A percentile compares a stretch with the other conserved stretches of the same genome.
Evolutionary conservation across 164 flowering plant genomes (phyloP).

Genomic region (Santalum album): DNA sequence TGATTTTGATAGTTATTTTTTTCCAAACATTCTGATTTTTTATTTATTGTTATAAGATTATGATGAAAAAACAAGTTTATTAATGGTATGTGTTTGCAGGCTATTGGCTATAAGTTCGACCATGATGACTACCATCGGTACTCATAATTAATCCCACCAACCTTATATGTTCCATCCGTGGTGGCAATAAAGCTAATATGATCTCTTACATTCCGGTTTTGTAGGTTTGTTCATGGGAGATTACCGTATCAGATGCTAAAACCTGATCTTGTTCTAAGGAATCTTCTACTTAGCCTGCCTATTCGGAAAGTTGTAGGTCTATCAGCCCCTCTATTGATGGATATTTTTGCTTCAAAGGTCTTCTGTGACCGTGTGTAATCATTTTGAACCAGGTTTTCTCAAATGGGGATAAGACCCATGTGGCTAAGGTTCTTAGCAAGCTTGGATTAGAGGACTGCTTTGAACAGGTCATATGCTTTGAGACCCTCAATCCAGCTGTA

Average conservation of each 20-base stretch:
- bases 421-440: conserved; percentile 42
- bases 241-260: conserved; percentile 68
- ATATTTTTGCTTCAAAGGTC: not conserved
- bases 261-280: conserved; percentile 64
- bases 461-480: conserved; percentile 75
- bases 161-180: too few relatives aligned
- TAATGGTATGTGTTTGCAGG: conserved; percentile 33
- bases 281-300: conserved; percentile 62
- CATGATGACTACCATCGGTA: conserved; percentile 86
- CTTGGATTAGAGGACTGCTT: conserved; percentile 91
- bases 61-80: not conserved
- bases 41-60: not conserved
- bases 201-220: conserved; percentile 3
- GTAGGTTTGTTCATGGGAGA: conserved; percentile 85
- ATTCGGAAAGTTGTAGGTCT: conserved; percentile 70
- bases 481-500: conserved; percentile 50
- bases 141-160: not conserved
- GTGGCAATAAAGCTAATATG: not conserved
- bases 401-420: conserved; percentile 71
- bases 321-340: not conserved
- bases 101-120: conserved; percentile 70
- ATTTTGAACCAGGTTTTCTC: conserved; percentile 55
- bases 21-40: not conserved
- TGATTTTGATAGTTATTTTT: not conserved
- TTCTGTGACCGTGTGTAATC: conserved; percentile 6